phyloP scores from a whole-genome alignment of 1,284 basidiomycete species.

The Coniferiporia weirii region DNA sequence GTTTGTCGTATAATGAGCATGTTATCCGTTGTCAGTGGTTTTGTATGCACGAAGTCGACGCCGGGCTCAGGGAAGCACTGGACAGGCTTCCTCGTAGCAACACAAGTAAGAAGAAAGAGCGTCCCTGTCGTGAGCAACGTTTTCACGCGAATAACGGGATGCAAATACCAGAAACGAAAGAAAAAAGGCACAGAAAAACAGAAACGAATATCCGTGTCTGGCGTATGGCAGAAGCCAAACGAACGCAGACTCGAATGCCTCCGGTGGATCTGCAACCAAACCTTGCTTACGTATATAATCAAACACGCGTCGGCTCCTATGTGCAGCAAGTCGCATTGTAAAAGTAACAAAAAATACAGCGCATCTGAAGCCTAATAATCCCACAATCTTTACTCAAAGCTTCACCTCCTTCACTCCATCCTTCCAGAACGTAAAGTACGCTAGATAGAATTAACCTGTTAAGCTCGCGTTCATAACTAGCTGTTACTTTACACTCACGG shows the following conservation, averaged over 20 bases:
- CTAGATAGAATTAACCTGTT: conserved; percentile 32
- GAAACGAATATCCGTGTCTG: too few relatives aligned
- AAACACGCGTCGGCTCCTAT: not conserved
- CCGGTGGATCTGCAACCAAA: not conserved
- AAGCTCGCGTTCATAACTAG: not conserved
- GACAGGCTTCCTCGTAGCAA: not conserved
- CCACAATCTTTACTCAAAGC: conserved; percentile 36
- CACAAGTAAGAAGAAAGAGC: not conserved
- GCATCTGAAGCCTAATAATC: not conserved
- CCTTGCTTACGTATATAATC: not conserved
- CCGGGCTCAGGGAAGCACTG: too few relatives aligned
- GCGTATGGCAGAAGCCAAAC: not conserved
- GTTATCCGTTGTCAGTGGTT: not conserved
- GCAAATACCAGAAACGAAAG: not conserved
- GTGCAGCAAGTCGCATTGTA: not conserved
- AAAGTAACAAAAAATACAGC: not conserved
- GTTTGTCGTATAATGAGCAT: not conserved
- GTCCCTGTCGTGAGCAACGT: not conserved
- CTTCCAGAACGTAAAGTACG: conserved; percentile 94
- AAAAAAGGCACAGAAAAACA: not conserved
- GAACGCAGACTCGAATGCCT: not conserved
- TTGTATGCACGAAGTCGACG: not conserved
- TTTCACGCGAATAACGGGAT: not conserved
- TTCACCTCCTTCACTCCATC: conserved; percentile 80
- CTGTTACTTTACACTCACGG: conserved; percentile 45